Percentiles rank a stretch among this genome's conserved stretches.
These are phyloP conservation scores for Raffaelea deltoideospora DNA, from an alignment of 2,329 filamentous ascomycete genomes.

Conservation along the genomic window DNA sequence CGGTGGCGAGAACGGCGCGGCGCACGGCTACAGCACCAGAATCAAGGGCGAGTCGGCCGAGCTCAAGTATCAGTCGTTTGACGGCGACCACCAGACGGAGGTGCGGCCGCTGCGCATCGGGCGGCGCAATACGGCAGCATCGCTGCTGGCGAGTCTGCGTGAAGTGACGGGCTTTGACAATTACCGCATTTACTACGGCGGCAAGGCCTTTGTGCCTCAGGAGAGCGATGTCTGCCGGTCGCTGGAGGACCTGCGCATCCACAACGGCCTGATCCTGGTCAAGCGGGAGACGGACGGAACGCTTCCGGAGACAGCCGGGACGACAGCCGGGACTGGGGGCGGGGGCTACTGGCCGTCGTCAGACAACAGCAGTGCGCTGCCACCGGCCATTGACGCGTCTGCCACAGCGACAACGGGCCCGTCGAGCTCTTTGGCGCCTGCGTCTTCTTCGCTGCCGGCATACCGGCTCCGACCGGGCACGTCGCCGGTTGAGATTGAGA, in stretches of 20 bases:
- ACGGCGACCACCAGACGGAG: conserved; percentile 41
- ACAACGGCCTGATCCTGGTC: conserved; percentile 50
- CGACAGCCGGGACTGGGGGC: no score
- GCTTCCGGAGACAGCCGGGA: no score
- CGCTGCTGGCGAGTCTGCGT: conserved; percentile 51
- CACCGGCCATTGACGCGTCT: no score
- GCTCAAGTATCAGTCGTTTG: conserved; percentile 61
- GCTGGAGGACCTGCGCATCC: conserved; percentile 52
- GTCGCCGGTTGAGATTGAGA: conserved; percentile 57
- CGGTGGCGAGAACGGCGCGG: no score
- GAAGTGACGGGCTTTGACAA: conserved; percentile 61
- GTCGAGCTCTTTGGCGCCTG: no score
- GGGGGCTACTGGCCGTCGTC: no score
- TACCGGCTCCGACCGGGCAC: conserved; percentile 36
- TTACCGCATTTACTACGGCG: conserved; percentile 57
- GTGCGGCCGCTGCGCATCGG: conserved; percentile 52
- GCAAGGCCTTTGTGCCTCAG: conserved; percentile 46
- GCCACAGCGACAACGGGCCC: no score
- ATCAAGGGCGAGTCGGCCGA: conserved; percentile 49
- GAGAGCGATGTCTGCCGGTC: conserved; percentile 44
- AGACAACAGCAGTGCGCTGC: no score
- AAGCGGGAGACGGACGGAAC: conserved; percentile 42
- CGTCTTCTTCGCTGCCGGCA: conserved; percentile 24
- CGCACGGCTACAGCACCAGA: conserved; percentile 10
- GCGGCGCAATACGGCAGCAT: conserved; percentile 52